Base-by-base conservation (phyloP, 345 rosid genomes). In the Hibiscus trionum region DNA sequence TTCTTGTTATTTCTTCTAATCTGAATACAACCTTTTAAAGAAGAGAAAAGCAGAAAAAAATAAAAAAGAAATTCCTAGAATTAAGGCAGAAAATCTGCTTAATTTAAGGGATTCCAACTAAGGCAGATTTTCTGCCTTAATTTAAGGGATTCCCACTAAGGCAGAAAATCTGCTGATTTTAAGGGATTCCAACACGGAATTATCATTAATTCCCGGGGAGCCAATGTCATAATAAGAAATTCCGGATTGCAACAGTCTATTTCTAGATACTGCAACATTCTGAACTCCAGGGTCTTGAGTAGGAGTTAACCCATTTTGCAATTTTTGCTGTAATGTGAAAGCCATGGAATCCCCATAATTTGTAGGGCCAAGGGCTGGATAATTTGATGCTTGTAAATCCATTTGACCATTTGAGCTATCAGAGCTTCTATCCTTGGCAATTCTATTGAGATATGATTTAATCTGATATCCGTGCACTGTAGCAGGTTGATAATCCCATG, bases 401-500 rank as follows among this genome's bases (percentile, higher is more conserved):
- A 77, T 74, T 81, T 82, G 93, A 74, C 89, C 77, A 76, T 82
- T 84, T 72, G 83, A 75, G 79, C 74, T 52, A 77, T 74, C 85
- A 27, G 85, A 82, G 78, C 76, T 80, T 80, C 80, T 83, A 52
- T 82, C 90, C 74, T 82, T 88, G 0, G 88, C 88, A 73, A 87
- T 81, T 68, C 56, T 81, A 77, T 76, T 83, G 35, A 84, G 80
- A 72, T 79, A 80, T 4, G 98, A 87, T 58, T 86, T 83, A 24
- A 93, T 66, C 82, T 87, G 95, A 82, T 79, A 86, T 61, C 96
- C 93, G 57, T 87, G 97, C 6, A 93, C 80, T 0, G 97, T 89
- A 39, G 88, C 90, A 71, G 96, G 97, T 81, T 85, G 99, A 69
- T 78, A 79, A 76, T 83, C 88, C 87, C 87, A 70, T 55, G 79